Evolutionary conservation across 768 basidiomycete species (phyloP).

Genomic region (Phylloporus sp.): DNA sequence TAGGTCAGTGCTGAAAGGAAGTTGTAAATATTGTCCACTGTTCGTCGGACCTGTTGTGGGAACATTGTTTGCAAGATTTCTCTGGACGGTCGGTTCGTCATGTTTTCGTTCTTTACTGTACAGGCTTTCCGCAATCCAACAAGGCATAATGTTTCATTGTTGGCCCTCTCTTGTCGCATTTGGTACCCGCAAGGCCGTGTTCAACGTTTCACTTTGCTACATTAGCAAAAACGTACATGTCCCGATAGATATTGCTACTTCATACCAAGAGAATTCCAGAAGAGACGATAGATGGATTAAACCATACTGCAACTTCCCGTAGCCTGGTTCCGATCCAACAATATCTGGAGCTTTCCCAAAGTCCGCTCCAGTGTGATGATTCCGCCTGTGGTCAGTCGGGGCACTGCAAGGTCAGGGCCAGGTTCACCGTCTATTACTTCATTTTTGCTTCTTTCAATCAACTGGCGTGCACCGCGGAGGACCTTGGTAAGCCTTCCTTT

Average conservation of each 20-base stretch:
- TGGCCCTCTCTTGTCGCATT: slow-evolving; percentile 2
- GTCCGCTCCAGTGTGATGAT: slow-evolving; percentile 77
- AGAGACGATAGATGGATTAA: slow-evolving; percentile 13
- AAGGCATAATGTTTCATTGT: slow-evolving; percentile 9
- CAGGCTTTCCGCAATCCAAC: slow-evolving; percentile 6
- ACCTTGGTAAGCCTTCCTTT: slow-evolving; percentile 66
- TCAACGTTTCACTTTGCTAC: slow-evolving; percentile 13
- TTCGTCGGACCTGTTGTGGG: slow-evolving; percentile 7
- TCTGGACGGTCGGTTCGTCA: slow-evolving; percentile 6
- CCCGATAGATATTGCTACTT: slow-evolving; percentile 24
- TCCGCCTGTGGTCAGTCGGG: slow-evolving; percentile 74
- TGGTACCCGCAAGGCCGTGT: slow-evolving; percentile 1
- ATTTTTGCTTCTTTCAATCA: slow-evolving; percentile 67
- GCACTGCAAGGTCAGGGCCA: slow-evolving; percentile 54
- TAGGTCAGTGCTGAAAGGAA: slow-evolving; percentile 51
- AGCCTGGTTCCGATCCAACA: slow-evolving; percentile 28
- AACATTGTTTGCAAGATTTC: slow-evolving; percentile 12
- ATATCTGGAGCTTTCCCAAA: slow-evolving; percentile 56
- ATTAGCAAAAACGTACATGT: slow-evolving; percentile 26
- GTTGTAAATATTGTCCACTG: slow-evolving; percentile 3
- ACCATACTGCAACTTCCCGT: slow-evolving; percentile 12
- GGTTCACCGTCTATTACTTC: slow-evolving; percentile 21
- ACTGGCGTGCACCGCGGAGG: slow-evolving; percentile 52
- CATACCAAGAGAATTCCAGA: slow-evolving; percentile 12
- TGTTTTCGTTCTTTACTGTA: slow-evolving; percentile 23